phyloP scores from a whole-genome alignment of 306 rosid species.

The Trichosanthes truncata region DNA sequence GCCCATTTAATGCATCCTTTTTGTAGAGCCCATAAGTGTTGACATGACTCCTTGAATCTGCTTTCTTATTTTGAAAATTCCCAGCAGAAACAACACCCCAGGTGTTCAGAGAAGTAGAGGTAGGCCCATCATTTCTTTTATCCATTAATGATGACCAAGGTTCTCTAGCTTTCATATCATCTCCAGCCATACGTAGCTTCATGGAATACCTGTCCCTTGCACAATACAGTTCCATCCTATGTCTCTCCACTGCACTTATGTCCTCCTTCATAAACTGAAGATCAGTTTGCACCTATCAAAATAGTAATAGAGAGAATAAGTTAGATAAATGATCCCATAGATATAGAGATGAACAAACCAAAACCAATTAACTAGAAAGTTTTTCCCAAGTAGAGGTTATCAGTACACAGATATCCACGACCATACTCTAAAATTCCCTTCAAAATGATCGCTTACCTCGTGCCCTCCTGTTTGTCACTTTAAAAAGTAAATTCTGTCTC shows the following conservation, averaged over 20 bases:
- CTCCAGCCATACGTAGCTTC: slow-evolving; percentile 66
- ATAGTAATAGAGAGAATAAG: slow-evolving; percentile 1
- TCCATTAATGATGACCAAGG: slow-evolving; percentile 57
- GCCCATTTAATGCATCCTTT: slow-evolving; percentile 61
- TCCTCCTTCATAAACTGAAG: slow-evolving; percentile 91
- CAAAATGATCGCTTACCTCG: not conserved
- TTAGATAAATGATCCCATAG: not conserved
- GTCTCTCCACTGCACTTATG: slow-evolving; percentile 74
- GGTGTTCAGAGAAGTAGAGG: slow-evolving; percentile 40
- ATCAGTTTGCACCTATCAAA: slow-evolving; percentile 68
- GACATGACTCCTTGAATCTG: slow-evolving; percentile 46
- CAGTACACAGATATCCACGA: not conserved
- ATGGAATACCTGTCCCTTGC: slow-evolving; percentile 56
- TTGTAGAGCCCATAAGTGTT: slow-evolving; percentile 46
- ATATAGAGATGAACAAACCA: not conserved
- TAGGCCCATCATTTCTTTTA: slow-evolving; percentile 38
- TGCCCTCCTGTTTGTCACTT: not conserved
- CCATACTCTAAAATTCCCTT: not conserved
- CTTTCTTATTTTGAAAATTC: slow-evolving; percentile 44
- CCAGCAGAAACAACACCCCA: slow-evolving; percentile 54
- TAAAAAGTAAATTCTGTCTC: not conserved
- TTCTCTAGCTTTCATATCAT: slow-evolving; percentile 60
- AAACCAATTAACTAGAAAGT: not conserved
- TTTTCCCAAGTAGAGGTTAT: not conserved
- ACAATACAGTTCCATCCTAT: slow-evolving; percentile 67